Base-by-base conservation (phyloP, 208 protist genomes). In the Wallacemonas sp. region DNA sequence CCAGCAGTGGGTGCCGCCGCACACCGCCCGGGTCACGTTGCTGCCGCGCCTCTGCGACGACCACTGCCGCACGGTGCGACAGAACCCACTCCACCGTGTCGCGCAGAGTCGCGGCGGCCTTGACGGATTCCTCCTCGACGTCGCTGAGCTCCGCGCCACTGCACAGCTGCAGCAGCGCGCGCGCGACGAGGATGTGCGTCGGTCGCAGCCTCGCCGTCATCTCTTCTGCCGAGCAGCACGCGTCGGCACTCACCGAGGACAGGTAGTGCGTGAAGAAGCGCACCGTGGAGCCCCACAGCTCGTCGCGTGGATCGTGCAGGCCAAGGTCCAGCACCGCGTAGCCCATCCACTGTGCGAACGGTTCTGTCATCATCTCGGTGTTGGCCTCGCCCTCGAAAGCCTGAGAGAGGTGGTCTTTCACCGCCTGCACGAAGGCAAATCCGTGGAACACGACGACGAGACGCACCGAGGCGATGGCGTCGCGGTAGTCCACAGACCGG, bases 331-430 rank as follows among this genome's bases (percentile, higher is more conserved):
- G 63, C 54, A 93, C 87, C 1, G 83, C 87, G 21, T 83, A 73
- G 42, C 87, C 90, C 30, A 90, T 68, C 5, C 87, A 68, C 44
- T 83, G 68, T 12, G 81, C 87, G 65, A 88, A 93, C 13, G 67
- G 55, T 42, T 89, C 77, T 59, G 66, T 26, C 22, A 66, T 52
- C 27, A 24, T 4, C 36, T 36, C 50, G 24, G 41, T 53, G 38
- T 27, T 29, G 27, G 15, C 19, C 13, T 37, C 12, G 27, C 17
- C 21, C 21, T 30, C 54, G 36, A 53, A 26, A 3, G 15, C 71
- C 66, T 54, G 29, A 24, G 24, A 21, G 45, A 62, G 69, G 61
- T 68, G 41, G 38, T 81, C 73, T 39, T 64, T 77, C 22, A 89
- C 44, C 21, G 50, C 21, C 46, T 89, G 73, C 42, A 93, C 68